Percentiles rank a stretch among this genome's conserved stretches.
These are phyloP conservation scores for Nyctanthes arbortristis DNA, from an alignment of 257 asterid genomes.

Conservation along the genomic window DNA sequence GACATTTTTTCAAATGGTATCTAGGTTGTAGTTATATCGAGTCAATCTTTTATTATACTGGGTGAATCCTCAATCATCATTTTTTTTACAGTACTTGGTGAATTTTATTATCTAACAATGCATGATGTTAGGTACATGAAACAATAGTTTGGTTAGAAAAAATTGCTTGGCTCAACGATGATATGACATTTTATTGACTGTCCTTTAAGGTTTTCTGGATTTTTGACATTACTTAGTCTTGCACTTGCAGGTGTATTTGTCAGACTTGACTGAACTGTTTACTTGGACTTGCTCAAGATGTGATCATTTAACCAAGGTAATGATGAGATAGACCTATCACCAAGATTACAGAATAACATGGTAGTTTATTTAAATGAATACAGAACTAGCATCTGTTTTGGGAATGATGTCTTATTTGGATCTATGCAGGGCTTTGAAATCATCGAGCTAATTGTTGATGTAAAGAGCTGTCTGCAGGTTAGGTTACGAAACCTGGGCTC, in stretches of 20 bases:
- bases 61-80: background rate
- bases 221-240: conserved; percentile 7
- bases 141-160: background rate
- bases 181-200: conserved; percentile 3
- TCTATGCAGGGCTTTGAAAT: conserved; percentile 86
- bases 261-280: conserved; percentile 81
- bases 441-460: conserved; percentile 85
- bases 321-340: conserved; percentile 3
- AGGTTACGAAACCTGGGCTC: conserved; percentile 35
- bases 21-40: background rate
- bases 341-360: background rate
- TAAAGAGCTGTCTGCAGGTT: conserved; percentile 89
- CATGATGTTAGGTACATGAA: background rate
- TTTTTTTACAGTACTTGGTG: conserved; percentile 2
- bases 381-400: conserved; percentile 11
- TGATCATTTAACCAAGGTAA: conserved; percentile 74
- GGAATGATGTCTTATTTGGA: conserved; percentile 17
- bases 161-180: background rate
- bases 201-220: conserved; percentile 10
- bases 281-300: conserved; percentile 98
- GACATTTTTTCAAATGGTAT: conserved; percentile 13
- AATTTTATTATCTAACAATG: conserved; percentile 6
- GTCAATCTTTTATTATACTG: background rate
- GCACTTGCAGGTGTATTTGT: conserved; percentile 74
- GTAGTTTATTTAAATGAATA: conserved; percentile 3